phyloP scores from a whole-genome alignment of 139 green algal species.

The Coelastrella sp. region DNA sequence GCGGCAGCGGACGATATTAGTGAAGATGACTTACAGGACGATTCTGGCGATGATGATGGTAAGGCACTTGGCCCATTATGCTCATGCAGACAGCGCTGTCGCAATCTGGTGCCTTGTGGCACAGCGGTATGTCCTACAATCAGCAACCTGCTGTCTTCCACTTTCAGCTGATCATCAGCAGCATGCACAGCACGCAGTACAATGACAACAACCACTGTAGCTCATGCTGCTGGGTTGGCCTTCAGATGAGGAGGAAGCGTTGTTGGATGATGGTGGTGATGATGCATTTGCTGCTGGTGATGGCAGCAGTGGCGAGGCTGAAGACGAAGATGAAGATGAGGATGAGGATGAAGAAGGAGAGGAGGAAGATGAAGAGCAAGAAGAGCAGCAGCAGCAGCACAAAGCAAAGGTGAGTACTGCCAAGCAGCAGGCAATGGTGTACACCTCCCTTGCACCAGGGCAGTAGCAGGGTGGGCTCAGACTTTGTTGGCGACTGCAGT shows the following conservation, averaged over 20 bases:
- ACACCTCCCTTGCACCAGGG: not conserved
- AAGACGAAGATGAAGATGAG: not conserved
- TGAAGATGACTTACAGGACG: constrained; percentile 31
- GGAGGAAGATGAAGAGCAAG: constrained; percentile 25
- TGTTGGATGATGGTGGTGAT: not conserved
- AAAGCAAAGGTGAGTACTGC: constrained; percentile 8
- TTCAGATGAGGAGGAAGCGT: not conserved
- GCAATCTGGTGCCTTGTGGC: no score
- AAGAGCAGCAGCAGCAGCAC: constrained; percentile 16
- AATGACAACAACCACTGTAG: no score
- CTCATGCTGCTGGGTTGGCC: not conserved
- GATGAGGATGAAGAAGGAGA: constrained; percentile 29
- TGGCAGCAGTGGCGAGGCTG: not conserved
- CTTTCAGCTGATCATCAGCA: no score
- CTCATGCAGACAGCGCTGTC: no score
- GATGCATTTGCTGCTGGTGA: not conserved
- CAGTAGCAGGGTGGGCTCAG: not conserved
- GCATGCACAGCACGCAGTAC: no score
- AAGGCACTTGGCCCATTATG: no score
- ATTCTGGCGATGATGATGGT: constrained; percentile 10
- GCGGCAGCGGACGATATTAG: constrained; percentile 27
- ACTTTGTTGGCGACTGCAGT: not conserved
- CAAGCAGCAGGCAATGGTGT: not conserved
- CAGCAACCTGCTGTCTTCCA: no score
- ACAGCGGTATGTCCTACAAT: no score